phyloP scores from a whole-genome alignment of 2,329 filamentous ascomycete species.

The Diaporthe sp. region DNA sequence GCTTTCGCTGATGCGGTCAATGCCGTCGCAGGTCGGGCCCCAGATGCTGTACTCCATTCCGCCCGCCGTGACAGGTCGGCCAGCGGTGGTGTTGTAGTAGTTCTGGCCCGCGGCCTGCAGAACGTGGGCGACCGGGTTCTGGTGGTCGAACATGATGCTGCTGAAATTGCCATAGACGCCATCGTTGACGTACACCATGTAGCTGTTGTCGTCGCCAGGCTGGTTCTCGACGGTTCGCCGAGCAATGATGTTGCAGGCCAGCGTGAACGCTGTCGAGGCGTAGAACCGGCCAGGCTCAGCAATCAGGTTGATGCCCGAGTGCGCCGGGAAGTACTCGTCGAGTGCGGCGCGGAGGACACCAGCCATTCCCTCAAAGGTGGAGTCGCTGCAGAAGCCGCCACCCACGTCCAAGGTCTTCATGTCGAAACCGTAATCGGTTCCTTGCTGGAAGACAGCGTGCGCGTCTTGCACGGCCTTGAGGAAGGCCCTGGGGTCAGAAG shows the following conservation, averaged over 20 bases:
- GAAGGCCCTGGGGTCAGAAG: slow-evolving; percentile 93
- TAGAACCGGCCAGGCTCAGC: slow-evolving; percentile 98
- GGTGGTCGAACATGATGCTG: slow-evolving; percentile 99
- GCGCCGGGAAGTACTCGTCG: slow-evolving; percentile 87
- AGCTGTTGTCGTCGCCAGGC: slow-evolving; percentile 72
- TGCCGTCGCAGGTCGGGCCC: slow-evolving; percentile 98
- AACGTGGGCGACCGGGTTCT: slow-evolving; percentile 88
- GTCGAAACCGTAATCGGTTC: slow-evolving; percentile 79
- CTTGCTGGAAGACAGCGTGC: slow-evolving; percentile 89
- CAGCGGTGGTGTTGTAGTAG: slow-evolving; percentile 68
- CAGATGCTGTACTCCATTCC: slow-evolving; percentile 91
- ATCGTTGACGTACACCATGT: slow-evolving; percentile 98
- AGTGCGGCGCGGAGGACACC: slow-evolving; percentile 82
- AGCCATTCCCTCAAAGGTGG: slow-evolving; percentile 90
- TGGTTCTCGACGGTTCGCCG: slow-evolving; percentile 88
- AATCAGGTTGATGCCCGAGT: slow-evolving; percentile 82
- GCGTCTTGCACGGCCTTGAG: slow-evolving; percentile 92
- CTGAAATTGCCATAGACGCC: slow-evolving; percentile 99
- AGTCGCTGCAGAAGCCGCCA: slow-evolving; percentile 89
- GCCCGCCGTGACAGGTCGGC: slow-evolving; percentile 58
- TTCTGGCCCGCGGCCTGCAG: slow-evolving; percentile 73
- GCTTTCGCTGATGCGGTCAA: slow-evolving; percentile 91
- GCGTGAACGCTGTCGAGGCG: slow-evolving; percentile 91
- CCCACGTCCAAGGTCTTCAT: slow-evolving; percentile 94
- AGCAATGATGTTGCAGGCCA: slow-evolving; percentile 96